Evolutionary conservation across 2,329 filamentous ascomycete genomes (phyloP).

Genomic region (Colletotrichum filicis): DNA sequence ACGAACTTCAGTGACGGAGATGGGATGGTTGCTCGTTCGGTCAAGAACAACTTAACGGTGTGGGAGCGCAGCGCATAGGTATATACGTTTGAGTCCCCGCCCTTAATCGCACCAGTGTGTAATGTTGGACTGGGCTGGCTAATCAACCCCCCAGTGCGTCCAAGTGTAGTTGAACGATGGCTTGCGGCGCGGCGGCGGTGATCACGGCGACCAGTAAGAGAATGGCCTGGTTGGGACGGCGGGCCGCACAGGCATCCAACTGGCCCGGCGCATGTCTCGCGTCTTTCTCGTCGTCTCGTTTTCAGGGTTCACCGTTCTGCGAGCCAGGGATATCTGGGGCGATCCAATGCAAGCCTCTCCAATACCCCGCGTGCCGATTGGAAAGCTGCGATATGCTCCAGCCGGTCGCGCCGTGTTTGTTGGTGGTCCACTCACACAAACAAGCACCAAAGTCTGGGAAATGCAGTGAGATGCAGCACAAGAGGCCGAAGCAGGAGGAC

Average conservation of each 20-base stretch:
- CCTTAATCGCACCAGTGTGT: constrained; percentile 13
- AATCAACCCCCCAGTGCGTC: constrained; percentile 11
- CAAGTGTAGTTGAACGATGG: constrained; percentile 30
- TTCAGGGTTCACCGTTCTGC: constrained; percentile 35
- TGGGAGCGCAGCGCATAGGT: constrained; percentile 3
- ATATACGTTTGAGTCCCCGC: constrained; percentile 18
- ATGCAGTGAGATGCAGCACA: constrained; percentile 23
- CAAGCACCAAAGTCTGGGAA: constrained; percentile 9
- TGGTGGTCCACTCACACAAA: constrained; percentile 30
- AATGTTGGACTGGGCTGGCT: constrained; percentile 2
- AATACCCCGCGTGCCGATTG: constrained; percentile 35
- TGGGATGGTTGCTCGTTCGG: neutral
- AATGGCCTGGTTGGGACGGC: constrained; percentile 22
- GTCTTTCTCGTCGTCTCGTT: constrained; percentile 29
- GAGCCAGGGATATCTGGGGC: constrained; percentile 30
- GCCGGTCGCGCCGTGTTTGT: constrained; percentile 8
- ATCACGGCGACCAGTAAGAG: constrained; percentile 29
- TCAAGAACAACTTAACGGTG: neutral
- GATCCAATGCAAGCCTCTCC: constrained; percentile 35
- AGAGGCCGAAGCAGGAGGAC: constrained; percentile 2
- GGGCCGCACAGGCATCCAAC: constrained; percentile 34
- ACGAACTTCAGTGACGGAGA: neutral
- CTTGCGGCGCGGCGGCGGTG: constrained; percentile 28
- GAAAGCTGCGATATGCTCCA: constrained; percentile 21
- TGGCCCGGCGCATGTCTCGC: constrained; percentile 34